Base-by-base conservation (phyloP, 441 rosid genomes). In the Gossypium laxum region DNA sequence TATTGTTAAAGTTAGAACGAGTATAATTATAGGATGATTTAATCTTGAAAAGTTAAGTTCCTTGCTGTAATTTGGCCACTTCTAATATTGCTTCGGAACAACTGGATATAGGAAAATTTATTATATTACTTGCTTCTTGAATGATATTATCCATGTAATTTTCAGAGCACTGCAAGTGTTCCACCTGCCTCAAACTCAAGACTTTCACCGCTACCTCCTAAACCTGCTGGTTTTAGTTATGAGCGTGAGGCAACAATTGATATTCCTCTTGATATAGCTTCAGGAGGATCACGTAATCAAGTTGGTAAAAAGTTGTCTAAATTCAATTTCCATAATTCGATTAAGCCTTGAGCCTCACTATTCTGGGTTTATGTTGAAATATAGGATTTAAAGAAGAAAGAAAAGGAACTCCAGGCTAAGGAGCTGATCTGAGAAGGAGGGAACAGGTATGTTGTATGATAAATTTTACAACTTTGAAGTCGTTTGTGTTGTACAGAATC, bases 341-440 rank as follows among this genome's bases (percentile, higher is more conserved):
- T 55, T 56, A 69, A 63, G 12, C 18, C 24, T 58, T 70, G 30
- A 47, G 19, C 81, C 72, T 80, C 11, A 58, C 70, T 66, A n/a
- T 45, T 24, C 47, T 71, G 5, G 65, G 38, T 60, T 38, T 52
- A 14, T 43, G 26, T 71, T 41, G 76, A 47, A 43, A 77, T 77
- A 4, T 75, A 88, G 96, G 93, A 92, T 79, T 79, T 87, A 79
- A 89, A 80, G 74, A 91, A 85, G 83, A 93, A 86, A 79, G 98
- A 91, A 84, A 91, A 72, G 77, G 97, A 89, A 74, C 96, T 93
- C 28, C 93, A 87, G 74, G 90, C 89, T 47, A 93, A 89, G 86
- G 97, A 91, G 79, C 88, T 76, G 97, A 93, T 61, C 83, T 91
- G 68, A 80, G 72, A 80, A 79, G 83, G 77, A 80, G 98, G 26